Evolutionary conservation across 257 asterid species (phyloP).

Genomic region (Vinca minor): DNA sequence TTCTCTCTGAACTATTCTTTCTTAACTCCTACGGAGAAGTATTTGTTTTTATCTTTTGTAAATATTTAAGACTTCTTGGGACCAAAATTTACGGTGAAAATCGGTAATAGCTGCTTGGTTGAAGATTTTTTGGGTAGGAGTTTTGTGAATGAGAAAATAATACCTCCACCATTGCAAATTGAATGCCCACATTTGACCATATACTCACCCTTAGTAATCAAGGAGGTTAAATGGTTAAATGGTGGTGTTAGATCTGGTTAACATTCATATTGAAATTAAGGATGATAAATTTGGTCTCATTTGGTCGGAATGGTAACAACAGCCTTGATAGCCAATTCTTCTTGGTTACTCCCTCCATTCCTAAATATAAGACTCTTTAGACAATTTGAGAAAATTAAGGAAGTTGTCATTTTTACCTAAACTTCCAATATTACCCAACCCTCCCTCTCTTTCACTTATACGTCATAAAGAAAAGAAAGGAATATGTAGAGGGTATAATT

Average conservation of each 20-base stretch:
- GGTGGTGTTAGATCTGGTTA: not conserved
- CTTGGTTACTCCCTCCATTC: conserved; percentile 4
- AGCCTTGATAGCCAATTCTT: not conserved
- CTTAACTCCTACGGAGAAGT: not conserved
- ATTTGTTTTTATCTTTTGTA: not conserved
- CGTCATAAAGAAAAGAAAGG: too few relatives aligned
- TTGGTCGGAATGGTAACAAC: not conserved
- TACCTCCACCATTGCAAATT: too few relatives aligned
- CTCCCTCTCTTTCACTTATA: too few relatives aligned
- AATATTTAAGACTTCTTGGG: not conserved
- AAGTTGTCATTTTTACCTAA: too few relatives aligned
- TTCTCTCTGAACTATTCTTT: not conserved
- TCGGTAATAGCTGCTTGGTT: not conserved
- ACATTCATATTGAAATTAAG: not conserved
- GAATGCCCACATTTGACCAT: too few relatives aligned
- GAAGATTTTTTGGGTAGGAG: not conserved
- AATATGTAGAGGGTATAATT: too few relatives aligned
- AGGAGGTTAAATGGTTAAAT: too few relatives aligned
- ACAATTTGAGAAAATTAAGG: too few relatives aligned
- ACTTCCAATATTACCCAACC: too few relatives aligned
- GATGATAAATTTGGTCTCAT: not conserved
- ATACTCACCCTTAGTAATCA: too few relatives aligned
- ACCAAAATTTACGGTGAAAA: not conserved
- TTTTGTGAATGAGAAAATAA: too few relatives aligned
- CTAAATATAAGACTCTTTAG: too few relatives aligned